Conservation (phyloP, 2,329 filamentous ascomycete species). For the Elsinoe australis region DNA sequence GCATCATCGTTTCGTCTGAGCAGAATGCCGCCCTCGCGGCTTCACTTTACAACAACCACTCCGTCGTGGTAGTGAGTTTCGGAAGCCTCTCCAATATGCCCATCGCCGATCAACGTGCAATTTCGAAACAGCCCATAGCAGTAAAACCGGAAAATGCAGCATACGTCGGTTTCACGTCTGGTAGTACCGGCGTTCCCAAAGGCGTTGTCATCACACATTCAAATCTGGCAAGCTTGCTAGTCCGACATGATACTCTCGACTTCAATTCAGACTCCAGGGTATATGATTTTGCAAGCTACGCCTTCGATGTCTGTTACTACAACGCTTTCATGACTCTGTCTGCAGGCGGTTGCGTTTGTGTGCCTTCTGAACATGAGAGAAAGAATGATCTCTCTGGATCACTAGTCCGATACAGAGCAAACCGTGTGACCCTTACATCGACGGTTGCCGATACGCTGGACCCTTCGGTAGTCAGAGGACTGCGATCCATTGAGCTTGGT, state of each 20-base stretch:
- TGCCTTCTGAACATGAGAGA: conserved; percentile 40
- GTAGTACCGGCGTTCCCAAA: conserved; percentile 26
- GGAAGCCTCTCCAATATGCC: no score
- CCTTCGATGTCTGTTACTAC: conserved; percentile 19
- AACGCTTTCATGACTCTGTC: conserved; percentile 19
- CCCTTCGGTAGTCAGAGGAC: conserved; percentile 32
- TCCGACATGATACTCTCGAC: conserved; percentile 22
- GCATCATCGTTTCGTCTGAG: no score
- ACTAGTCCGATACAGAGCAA: conserved; percentile 32
- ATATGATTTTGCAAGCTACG: conserved; percentile 18
- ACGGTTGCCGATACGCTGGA: conserved; percentile 37
- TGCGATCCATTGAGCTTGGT: conserved; percentile 40
- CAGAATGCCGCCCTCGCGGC: no score
- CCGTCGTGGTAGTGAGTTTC: no score
- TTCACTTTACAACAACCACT: no score
- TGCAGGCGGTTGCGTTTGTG: conserved; percentile 23
- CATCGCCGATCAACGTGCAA: no score
- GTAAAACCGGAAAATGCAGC: no score
- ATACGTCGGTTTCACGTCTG: conserved; percentile 28
- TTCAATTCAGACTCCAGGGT: conserved; percentile 16
- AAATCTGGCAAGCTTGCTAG: conserved; percentile 48
- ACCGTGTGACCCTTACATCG: conserved; percentile 41
- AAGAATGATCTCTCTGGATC: conserved; percentile 42
- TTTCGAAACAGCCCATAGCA: no score
- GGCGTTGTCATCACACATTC: conserved; percentile 32